Evolutionary conservation across 768 basidiomycete species (phyloP).

Genomic region (Trametes coccinea): DNA sequence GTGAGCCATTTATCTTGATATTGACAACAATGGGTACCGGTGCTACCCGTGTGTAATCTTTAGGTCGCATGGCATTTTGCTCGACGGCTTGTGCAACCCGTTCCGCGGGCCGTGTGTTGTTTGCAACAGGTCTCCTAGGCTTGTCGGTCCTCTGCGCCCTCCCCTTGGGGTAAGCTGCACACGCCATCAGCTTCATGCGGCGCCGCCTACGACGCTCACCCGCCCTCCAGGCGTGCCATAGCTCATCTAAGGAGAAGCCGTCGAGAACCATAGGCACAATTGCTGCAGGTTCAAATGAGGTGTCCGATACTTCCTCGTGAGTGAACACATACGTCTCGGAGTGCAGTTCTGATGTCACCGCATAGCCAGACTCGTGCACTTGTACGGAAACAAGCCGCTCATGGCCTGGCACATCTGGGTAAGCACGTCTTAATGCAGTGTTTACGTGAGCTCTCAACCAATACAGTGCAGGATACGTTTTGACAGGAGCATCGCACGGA

Average conservation of each 20-base stretch:
- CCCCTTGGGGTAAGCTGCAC: too few species aligned
- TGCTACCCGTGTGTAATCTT: constrained; percentile 1
- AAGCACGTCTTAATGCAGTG: not conserved
- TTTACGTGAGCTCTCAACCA: not conserved
- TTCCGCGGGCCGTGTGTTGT: too few species aligned
- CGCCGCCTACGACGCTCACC: too few species aligned
- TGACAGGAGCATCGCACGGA: not conserved
- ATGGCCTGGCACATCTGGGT: not conserved
- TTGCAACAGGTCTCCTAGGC: too few species aligned
- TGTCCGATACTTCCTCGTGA: not conserved
- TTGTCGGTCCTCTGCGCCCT: too few species aligned
- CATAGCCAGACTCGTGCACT: too few species aligned
- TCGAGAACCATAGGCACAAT: too few species aligned
- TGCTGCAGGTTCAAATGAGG: not conserved
- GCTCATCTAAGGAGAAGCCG: too few species aligned
- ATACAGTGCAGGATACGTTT: not conserved
- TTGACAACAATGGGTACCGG: constrained; percentile 15
- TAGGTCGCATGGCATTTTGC: not conserved
- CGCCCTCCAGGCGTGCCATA: too few species aligned
- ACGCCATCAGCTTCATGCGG: too few species aligned
- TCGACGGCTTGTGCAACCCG: constrained; percentile 1
- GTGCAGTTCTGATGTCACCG: too few species aligned
- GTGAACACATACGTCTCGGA: not conserved
- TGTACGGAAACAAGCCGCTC: too few species aligned
- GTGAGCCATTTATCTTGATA: constrained; percentile 23